phyloP scores from a whole-genome alignment of 768 basidiomycete genomes.

The Suillus alpinus region DNA sequence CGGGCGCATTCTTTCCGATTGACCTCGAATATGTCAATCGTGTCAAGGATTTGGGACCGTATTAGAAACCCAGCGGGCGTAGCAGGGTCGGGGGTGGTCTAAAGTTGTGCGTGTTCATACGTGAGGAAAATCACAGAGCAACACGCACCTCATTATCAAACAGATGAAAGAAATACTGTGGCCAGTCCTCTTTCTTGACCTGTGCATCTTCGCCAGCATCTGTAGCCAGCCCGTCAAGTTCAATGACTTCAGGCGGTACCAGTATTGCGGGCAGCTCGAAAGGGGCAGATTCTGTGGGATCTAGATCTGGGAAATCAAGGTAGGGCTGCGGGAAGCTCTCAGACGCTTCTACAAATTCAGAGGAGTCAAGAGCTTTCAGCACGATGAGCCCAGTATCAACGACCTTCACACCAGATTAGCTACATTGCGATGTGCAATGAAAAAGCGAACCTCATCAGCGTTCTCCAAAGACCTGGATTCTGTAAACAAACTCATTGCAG shows the following conservation, averaged over 20 bases:
- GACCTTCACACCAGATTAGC: constrained; percentile 42
- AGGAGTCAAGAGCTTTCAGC: constrained; percentile 57
- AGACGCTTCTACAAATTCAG: constrained; percentile 55
- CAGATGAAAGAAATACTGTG: constrained; percentile 63
- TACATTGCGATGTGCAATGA: constrained; percentile 4
- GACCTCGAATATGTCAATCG: constrained; percentile 87
- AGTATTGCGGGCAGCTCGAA: constrained; percentile 77
- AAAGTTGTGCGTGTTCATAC: constrained; percentile 3
- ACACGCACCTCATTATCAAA: constrained; percentile 56
- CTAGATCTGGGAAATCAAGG: constrained; percentile 42
- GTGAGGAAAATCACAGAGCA: neutral
- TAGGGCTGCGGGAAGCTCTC: constrained; percentile 69
- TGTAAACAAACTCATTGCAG: constrained; percentile 52
- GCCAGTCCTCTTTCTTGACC: constrained; percentile 82
- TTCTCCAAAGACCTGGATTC: constrained; percentile 42
- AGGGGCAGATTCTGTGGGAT: constrained; percentile 37
- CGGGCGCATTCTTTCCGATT: constrained; percentile 95
- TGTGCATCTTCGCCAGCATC: constrained; percentile 70
- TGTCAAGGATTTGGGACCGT: constrained; percentile 70
- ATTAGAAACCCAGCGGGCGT: constrained; percentile 79
- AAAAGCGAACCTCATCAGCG: constrained; percentile 55
- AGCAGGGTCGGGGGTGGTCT: constrained; percentile 77
- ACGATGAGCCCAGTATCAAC: constrained; percentile 70
- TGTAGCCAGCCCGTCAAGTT: constrained; percentile 66
- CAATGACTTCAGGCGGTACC: constrained; percentile 86